Percentiles rank a stretch among this genome's conserved stretches.
These are phyloP conservation scores for Piromyces finnis DNA, from an alignment of 192 early-diverging fungal genomes.

Conservation along the genomic window DNA sequence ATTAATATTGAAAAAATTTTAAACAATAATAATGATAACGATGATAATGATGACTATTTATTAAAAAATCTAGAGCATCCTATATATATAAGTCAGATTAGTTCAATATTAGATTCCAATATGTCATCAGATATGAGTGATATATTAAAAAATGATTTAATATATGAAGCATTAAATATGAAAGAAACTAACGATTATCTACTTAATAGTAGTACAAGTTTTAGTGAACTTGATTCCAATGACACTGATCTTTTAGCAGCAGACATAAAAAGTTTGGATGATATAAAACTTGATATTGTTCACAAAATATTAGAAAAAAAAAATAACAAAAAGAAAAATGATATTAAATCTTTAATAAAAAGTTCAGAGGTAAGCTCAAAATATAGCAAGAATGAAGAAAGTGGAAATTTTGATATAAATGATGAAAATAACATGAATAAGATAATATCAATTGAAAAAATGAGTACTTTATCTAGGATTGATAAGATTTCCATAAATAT, in stretches of 20 bases:
- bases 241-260: neutral
- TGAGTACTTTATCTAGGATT: neutral
- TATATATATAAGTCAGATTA: neutral
- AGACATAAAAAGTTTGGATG: neutral
- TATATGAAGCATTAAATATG: neutral
- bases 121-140: neutral
- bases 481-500: neutral
- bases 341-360: too few species aligned
- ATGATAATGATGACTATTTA: neutral
- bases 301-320: neutral
- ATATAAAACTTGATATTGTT: neutral
- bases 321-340: neutral
- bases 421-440: neutral
- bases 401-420: too few species aligned
- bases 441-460: neutral
- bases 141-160: neutral
- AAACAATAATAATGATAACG: too few species aligned
- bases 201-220: neutral
- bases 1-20: too few species aligned
- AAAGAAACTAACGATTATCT: neutral
- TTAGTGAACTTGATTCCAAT: neutral
- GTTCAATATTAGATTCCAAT: neutral
- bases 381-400: too few species aligned
- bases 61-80: neutral
- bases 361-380: too few species aligned